Conservation (phyloP, 2,329 filamentous ascomycete genomes). For the Mariannaea elegans region DNA sequence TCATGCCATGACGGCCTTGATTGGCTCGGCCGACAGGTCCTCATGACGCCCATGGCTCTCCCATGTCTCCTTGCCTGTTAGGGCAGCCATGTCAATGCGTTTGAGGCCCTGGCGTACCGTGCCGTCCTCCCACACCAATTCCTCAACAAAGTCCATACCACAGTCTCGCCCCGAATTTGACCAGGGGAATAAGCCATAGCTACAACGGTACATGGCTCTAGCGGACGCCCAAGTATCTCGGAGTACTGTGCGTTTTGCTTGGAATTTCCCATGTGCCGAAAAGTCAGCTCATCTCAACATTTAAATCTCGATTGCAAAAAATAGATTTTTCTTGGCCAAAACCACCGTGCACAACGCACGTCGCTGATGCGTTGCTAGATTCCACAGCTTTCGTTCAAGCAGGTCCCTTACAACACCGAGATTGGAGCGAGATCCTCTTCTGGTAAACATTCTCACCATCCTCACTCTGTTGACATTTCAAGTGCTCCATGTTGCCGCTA, state of each 20-base stretch:
- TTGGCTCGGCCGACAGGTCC: slow-evolving; percentile 21
- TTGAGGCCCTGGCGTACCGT: slow-evolving; percentile 13
- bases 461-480: background rate
- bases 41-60: slow-evolving; percentile 12
- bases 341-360: background rate
- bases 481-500: slow-evolving; percentile 29
- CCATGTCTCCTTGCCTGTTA: background rate
- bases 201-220: slow-evolving; percentile 12
- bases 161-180: background rate
- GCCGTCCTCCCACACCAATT: slow-evolving; percentile 14
- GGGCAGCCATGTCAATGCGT: slow-evolving; percentile 1
- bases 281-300: background rate
- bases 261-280: slow-evolving; percentile 1
- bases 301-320: background rate
- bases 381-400: slow-evolving; percentile 10
- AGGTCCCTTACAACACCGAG: slow-evolving; percentile 25
- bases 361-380: background rate
- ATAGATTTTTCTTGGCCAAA: background rate
- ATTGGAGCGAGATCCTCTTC: slow-evolving; percentile 23
- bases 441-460: background rate
- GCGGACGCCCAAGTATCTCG: slow-evolving; percentile 21
- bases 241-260: slow-evolving; percentile 3
- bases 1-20: slow-evolving; percentile 15
- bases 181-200: slow-evolving; percentile 1
- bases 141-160: slow-evolving; percentile 32